Evolutionary conservation across 169 alveolate species (phyloP).

Genomic region (Plasmodium adleri): DNA sequence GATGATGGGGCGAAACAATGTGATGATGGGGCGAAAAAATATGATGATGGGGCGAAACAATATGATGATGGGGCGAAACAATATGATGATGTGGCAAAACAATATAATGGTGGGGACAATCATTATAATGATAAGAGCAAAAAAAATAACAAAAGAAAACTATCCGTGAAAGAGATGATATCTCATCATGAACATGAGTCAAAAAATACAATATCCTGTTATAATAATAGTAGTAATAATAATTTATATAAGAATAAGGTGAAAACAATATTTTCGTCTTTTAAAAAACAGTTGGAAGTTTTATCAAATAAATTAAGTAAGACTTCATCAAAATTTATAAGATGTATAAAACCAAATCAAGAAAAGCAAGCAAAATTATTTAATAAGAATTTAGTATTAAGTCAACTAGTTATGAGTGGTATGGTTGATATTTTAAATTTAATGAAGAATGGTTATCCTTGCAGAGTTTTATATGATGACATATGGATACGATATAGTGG

Average conservation of each 20-base stretch:
- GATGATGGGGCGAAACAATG: conserved; percentile 11
- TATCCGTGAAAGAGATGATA: conserved; percentile 68
- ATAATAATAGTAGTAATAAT: conserved; percentile 30
- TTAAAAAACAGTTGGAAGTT: conserved; percentile 79
- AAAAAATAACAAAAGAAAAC: conserved; percentile 37
- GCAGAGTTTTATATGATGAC: conserved; percentile 79
- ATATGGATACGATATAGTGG: conserved; percentile 76
- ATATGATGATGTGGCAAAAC: background rate
- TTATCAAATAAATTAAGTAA: conserved; percentile 72
- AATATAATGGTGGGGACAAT: too few species aligned
- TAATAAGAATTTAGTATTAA: conserved; percentile 77
- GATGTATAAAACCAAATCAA: conserved; percentile 83
- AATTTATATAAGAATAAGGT: conserved; percentile 46
- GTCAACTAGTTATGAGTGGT: conserved; percentile 82
- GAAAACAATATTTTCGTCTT: conserved; percentile 67
- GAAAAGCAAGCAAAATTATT: conserved; percentile 69
- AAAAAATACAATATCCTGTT: background rate
- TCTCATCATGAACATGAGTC: conserved; percentile 46
- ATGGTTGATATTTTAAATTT: conserved; percentile 80
- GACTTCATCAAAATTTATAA: conserved; percentile 80
- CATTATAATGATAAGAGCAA: too few species aligned
- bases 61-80: background rate
- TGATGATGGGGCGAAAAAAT: background rate
- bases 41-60: too few species aligned
- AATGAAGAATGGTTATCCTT: conserved; percentile 83